Evolutionary conservation across 495 filamentous ascomycete species (phyloP).

Genomic region (Hyaloscypha bicolor): DNA sequence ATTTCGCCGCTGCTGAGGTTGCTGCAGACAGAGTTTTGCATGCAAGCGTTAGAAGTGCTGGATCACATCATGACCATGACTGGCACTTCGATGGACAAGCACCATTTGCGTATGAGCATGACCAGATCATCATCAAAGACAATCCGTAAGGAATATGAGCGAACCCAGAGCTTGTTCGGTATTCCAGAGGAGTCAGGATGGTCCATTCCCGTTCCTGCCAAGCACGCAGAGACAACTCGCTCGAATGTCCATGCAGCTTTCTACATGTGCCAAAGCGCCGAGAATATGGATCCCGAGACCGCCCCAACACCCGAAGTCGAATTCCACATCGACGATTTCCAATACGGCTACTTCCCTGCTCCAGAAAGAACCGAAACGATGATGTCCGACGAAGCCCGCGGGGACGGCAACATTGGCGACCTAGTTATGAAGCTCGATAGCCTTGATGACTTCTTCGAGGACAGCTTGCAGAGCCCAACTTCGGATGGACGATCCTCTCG

Average conservation of each 20-base stretch:
- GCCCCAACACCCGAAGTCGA: conserved; percentile 82
- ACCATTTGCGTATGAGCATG: conserved; percentile 97
- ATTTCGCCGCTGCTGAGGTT: conserved; percentile 91
- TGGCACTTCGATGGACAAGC: conserved; percentile 87
- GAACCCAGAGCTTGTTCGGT: conserved; percentile 90
- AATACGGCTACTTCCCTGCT: conserved; percentile 73
- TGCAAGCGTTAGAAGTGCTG: conserved; percentile 85
- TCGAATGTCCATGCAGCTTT: conserved; percentile 96
- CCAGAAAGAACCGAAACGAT: conserved; percentile 80
- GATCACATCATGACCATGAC: conserved; percentile 95
- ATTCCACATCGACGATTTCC: conserved; percentile 88
- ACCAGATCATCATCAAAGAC: conserved; percentile 77
- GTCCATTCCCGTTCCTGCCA: conserved; percentile 92
- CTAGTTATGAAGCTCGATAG: conserved; percentile 89
- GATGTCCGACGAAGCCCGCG: conserved; percentile 83
- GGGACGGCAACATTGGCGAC: conserved; percentile 74
- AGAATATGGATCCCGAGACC: conserved; percentile 58
- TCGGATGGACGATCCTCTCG: conserved; percentile 61
- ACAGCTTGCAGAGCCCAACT: conserved; percentile 53
- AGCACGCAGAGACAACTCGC: conserved; percentile 79
- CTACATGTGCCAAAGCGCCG: conserved; percentile 77
- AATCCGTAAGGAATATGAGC: conserved; percentile 90
- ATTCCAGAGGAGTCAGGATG: conserved; percentile 95
- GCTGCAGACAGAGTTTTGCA: conserved; percentile 90
- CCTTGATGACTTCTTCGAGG: conserved; percentile 92